Conservation (phyloP, 176 grass and related monocot genomes). For the Carex myosuroides region DNA sequence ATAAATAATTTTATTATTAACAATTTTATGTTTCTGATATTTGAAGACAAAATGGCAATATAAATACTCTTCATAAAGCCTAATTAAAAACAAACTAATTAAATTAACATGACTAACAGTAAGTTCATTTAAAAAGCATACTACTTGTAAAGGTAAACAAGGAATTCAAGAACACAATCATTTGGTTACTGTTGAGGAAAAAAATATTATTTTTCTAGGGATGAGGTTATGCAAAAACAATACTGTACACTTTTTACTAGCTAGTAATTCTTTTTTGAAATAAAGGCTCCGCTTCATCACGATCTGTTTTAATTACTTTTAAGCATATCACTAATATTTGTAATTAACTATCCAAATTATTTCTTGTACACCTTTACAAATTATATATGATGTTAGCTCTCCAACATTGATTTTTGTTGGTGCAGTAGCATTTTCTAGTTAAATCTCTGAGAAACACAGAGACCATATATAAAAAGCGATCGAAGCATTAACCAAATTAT, state of each 20-base stretch:
- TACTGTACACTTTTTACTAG: background rate
- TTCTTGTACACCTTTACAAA: background rate
- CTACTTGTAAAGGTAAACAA: background rate
- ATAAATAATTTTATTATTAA: no score
- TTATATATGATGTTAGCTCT: background rate
- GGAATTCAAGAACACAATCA: constrained; percentile 5
- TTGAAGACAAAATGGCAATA: background rate
- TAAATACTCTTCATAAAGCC: background rate
- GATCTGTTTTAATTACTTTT: background rate
- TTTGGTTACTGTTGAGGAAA: background rate
- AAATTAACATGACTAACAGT: background rate
- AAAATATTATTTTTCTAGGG: background rate
- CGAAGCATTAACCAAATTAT: background rate
- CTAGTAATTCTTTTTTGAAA: background rate
- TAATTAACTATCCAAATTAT: background rate
- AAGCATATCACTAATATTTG: no score
- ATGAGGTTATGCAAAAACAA: background rate
- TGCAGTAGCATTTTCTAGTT: background rate
- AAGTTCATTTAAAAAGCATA: background rate
- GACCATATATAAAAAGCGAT: background rate
- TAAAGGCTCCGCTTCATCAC: background rate
- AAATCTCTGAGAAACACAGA: background rate
- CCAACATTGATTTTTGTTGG: background rate
- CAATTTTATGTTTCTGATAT: no score
- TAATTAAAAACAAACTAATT: background rate